These are phyloP conservation scores for Ogataea degrootiae DNA, from an alignment of 805 yeast genomes.

Conservation along the genomic window DNA sequence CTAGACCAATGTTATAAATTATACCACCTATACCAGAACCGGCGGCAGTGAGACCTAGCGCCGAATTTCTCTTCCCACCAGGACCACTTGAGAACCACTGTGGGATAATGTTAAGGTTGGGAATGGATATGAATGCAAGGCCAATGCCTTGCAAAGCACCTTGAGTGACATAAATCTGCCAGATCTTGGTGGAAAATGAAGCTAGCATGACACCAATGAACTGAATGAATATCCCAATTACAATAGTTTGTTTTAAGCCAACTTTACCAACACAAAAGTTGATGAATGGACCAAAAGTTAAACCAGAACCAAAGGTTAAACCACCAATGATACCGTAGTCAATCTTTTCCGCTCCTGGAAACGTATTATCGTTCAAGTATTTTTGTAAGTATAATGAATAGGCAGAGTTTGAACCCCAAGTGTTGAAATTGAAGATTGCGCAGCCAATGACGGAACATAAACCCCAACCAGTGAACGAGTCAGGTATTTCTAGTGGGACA, in stretches of 20 bases:
- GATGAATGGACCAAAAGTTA: constrained; percentile 45
- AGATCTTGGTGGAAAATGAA: constrained; percentile 49
- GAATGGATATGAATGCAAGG: constrained; percentile 51
- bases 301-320: constrained; percentile 52
- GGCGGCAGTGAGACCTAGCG: constrained; percentile 41
- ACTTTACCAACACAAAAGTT: constrained; percentile 40
- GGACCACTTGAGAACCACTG: constrained; percentile 51
- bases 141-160: constrained; percentile 61
- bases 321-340: constrained; percentile 72
- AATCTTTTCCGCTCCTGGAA: constrained; percentile 48
- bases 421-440: constrained; percentile 45
- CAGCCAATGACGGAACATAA: constrained; percentile 41
- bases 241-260: constrained; percentile 37
- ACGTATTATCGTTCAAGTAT: constrained; percentile 46
- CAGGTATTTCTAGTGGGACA: constrained; percentile 35
- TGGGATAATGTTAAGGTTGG: constrained; percentile 57
- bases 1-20: constrained; percentile 44
- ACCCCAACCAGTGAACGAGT: constrained; percentile 70
- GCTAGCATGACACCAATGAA: constrained; percentile 57
- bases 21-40: constrained; percentile 55
- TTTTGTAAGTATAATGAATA: constrained; percentile 59
- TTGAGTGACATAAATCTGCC: constrained; percentile 68
- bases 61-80: constrained; percentile 53
- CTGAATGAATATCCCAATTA: constrained; percentile 46
- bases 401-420: constrained; percentile 74